These are phyloP conservation scores for Candida sakaeoensis DNA, from an alignment of 805 yeast species.

Conservation along the genomic window DNA sequence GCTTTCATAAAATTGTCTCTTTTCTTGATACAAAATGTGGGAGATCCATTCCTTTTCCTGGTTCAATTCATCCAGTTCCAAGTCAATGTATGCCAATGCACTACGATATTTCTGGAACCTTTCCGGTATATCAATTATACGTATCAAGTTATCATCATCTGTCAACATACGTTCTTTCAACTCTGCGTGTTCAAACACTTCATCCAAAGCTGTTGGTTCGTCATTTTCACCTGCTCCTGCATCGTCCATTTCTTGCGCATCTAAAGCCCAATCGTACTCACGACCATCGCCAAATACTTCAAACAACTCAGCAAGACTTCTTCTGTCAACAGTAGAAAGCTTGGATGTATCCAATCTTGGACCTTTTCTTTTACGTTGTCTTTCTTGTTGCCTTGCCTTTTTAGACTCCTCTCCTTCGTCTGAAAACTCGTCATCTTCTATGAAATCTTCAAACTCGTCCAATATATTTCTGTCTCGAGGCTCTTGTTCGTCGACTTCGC, in stretches of 20 bases:
- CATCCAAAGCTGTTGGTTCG: slow-evolving; percentile 66
- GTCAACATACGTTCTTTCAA: slow-evolving; percentile 87
- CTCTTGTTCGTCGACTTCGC: slow-evolving; percentile 16
- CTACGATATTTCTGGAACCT: slow-evolving; percentile 78
- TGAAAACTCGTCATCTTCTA: slow-evolving; percentile 93
- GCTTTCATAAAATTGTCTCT: slow-evolving; percentile 40
- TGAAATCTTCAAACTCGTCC: slow-evolving; percentile 94
- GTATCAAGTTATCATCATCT: slow-evolving; percentile 82
- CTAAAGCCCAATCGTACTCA: slow-evolving; percentile 97
- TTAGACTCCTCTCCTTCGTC: slow-evolving; percentile 68
- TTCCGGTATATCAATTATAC: slow-evolving; percentile 88
- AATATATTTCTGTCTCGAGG: slow-evolving; percentile 34
- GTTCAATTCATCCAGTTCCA: slow-evolving; percentile 64
- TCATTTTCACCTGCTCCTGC: slow-evolving; percentile 50
- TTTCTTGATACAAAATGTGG: slow-evolving; percentile 57
- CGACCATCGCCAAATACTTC: slow-evolving; percentile 97
- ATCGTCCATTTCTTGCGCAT: slow-evolving; percentile 71
- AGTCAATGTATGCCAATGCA: slow-evolving; percentile 61
- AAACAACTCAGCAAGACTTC: slow-evolving; percentile 85
- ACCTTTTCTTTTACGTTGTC: slow-evolving; percentile 31
- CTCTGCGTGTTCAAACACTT: slow-evolving; percentile 93
- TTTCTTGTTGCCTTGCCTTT: slow-evolving; percentile 25
- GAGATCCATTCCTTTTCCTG: slow-evolving; percentile 80
- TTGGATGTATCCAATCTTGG: slow-evolving; percentile 55
- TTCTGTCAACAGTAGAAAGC: slow-evolving; percentile 71